A percentile compares a stretch with the other conserved stretches of the same genome.
These are phyloP conservation scores for Boletus vinaceobasis DNA, from an alignment of 768 basidiomycete genomes.

Conservation along the genomic window DNA sequence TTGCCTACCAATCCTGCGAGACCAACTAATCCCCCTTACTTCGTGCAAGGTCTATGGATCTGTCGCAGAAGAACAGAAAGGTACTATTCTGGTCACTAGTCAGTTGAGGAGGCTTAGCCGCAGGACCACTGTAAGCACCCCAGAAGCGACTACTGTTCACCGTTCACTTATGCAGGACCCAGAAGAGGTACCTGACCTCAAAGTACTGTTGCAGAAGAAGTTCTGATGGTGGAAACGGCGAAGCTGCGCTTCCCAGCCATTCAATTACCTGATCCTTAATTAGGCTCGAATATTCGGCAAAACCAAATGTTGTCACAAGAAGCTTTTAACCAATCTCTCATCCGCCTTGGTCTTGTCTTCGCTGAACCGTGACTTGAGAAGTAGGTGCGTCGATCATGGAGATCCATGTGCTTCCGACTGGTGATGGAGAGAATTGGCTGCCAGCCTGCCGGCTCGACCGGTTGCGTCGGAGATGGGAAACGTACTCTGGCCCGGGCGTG, in stretches of 20 bases:
- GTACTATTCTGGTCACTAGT: neutral
- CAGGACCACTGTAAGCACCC: neutral
- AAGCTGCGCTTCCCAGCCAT: conserved; percentile 15
- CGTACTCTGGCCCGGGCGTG: neutral
- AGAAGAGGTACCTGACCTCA: neutral
- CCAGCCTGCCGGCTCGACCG: conserved; percentile 3
- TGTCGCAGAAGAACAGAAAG: conserved; percentile 3
- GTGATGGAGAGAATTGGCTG: conserved; percentile 13
- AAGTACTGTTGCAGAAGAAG: conserved; percentile 4
- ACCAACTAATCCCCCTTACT: conserved; percentile 1
- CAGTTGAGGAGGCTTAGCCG: neutral
- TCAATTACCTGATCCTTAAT: conserved; percentile 23
- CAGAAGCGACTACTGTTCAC: neutral
- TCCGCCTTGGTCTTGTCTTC: conserved; percentile 5
- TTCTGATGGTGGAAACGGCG: conserved; percentile 8
- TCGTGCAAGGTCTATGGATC: neutral
- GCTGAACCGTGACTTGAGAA: conserved; percentile 6
- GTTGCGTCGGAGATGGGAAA: conserved; percentile 23
- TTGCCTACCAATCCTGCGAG: neutral
- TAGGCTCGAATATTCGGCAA: conserved; percentile 16
- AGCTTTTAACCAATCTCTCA: conserved; percentile 1
- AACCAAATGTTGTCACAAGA: conserved; percentile 9
- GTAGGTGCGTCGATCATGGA: neutral
- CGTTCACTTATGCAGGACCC: conserved; percentile 8
- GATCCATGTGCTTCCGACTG: conserved; percentile 8